Base-by-base conservation (phyloP, 768 basidiomycete genomes). In the Russula virescens region DNA sequence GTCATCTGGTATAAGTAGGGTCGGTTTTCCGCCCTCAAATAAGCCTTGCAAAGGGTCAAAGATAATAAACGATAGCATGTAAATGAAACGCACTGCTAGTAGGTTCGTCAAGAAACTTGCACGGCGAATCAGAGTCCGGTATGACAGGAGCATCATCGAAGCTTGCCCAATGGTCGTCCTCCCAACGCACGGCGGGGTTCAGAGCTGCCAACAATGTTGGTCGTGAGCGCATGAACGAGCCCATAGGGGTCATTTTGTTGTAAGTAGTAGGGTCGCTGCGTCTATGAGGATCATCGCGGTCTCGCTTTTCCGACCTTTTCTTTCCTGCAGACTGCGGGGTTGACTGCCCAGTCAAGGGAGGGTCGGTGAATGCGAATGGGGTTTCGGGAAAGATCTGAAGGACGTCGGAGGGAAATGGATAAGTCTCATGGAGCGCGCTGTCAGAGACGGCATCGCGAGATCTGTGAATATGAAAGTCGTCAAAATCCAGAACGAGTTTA, bases 321-420 rank as follows among this genome's bases (percentile, higher is more conserved):
- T 68, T 78, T 66, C 63, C 81, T 51, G 68, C 65, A 34, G 46
- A 61, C 55, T 48, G 62, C 14, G 51, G 51, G 28, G 34, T 43
- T 11, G 65, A 48, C 23, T 64, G 47, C 6, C 60, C 50, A 9
- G 50, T 28, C 25, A 18, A n/a, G 3, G 68, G 65, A 23, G 76
- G 70, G 58, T 87, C 86, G 35, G 83, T 74, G 56, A 90, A 75
- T 13, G 75, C 76, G 45, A 84, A 77, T 13, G 85, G 81, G 13
- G 96, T 80, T 60, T 97, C 96, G 0, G 94, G 93, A 72, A 97
- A 97, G 46, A 98, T 82, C 35, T 83, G 80, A 2, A 81, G 79
- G 26, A 88, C 75, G 65, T 85, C 85, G 51, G 78, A 68, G 58
- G 80, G 71, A 23, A 74, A 71, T 21, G 70, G 71, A 11, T 69